A percentile compares a stretch with the other conserved stretches of the same genome.
Evolutionary conservation across 2,329 filamentous ascomycete species (phyloP).

Genomic region (Dothistroma pini): DNA sequence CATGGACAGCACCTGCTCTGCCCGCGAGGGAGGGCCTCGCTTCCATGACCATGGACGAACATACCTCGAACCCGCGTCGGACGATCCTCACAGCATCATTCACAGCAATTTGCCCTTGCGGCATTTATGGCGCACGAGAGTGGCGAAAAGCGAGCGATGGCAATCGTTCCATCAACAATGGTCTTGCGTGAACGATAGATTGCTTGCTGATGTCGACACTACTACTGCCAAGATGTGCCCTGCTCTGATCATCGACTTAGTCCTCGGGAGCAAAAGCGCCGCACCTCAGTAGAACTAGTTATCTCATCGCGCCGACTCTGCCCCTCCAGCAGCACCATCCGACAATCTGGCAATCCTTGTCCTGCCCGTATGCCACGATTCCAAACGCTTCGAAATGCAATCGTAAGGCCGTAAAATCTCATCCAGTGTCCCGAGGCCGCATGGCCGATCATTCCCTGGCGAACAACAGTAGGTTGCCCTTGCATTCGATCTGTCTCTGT

Average conservation of each 20-base stretch:
- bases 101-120: background rate
- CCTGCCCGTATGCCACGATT: conserved; percentile 10
- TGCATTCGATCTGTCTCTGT: background rate
- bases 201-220: background rate
- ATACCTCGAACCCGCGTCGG: too few species aligned
- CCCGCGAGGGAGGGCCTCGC: too few species aligned
- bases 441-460: background rate
- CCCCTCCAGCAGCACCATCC: background rate
- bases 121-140: background rate
- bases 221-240: conserved; percentile 24
- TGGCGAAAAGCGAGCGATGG: background rate
- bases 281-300: too few species aligned
- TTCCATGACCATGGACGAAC: background rate
- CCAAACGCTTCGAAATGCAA: conserved; percentile 1
- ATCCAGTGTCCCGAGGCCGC: background rate
- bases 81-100: too few species aligned
- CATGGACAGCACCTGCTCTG: background rate
- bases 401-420: conserved; percentile 3
- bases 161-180: background rate
- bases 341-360: background rate
- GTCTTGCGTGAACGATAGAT: background rate
- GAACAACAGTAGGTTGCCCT: conserved; percentile 1
- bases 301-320: background rate
- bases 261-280: background rate
- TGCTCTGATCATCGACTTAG: background rate